Percentiles rank a stretch among this genome's conserved stretches.
Evolutionary conservation across 2,329 filamentous ascomycete species (phyloP).

Genomic region (Rhynchosporium agropyri): DNA sequence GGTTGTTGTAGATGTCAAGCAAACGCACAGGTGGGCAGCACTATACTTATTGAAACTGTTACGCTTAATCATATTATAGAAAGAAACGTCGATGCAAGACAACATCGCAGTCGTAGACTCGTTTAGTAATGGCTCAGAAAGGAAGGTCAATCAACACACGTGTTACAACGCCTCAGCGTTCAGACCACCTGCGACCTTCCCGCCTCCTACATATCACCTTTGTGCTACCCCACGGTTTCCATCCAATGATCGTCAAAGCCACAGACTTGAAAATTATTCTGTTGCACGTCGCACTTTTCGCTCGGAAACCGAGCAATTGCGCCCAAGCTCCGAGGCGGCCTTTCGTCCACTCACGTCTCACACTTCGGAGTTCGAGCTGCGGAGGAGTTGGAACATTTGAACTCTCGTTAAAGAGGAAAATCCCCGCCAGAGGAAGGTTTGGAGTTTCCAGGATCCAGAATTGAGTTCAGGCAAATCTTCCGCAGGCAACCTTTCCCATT

Average conservation of each 20-base stretch:
- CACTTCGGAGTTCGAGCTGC: background rate
- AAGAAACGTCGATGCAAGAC: too few species aligned
- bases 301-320: constrained; percentile 1
- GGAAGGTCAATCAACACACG: background rate
- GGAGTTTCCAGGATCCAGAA: too few species aligned
- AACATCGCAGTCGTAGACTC: too few species aligned
- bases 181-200: background rate
- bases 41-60: too few species aligned
- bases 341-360: background rate
- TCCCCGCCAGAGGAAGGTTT: too few species aligned
- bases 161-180: background rate
- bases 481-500: too few species aligned
- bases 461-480: too few species aligned
- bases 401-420: background rate
- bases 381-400: background rate
- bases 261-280: background rate
- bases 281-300: constrained; percentile 3
- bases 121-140: too few species aligned
- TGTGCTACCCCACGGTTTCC: background rate
- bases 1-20: background rate
- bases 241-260: background rate
- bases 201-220: background rate
- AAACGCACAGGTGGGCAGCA: too few species aligned
- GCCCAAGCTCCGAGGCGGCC: background rate
- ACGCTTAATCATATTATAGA: too few species aligned